Evolutionary conservation across 768 basidiomycete species (phyloP), one percentile per base, ranked within the genome.

Genomic region (Kockovaella imperatae): DNA sequence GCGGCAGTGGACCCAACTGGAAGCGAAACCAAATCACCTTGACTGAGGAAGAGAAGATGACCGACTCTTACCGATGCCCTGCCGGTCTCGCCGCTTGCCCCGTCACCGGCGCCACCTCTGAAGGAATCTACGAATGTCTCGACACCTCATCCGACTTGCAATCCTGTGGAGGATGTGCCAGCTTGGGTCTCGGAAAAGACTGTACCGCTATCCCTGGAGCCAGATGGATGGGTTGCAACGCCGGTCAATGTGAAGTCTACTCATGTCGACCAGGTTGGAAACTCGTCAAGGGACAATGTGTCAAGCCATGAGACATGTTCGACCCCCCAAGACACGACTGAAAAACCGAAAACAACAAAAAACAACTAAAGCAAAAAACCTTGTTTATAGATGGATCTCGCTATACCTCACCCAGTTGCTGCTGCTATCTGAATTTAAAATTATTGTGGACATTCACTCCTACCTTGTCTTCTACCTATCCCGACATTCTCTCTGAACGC

Each of bases 131-230:
- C 53, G 67, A 74, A 54, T 72, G 75, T 62, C 59, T 87, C 43
- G 83, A 87, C 70, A 77, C 77, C 25, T 56, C 69, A 15, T 72
- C 72, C 35, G 83, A 86, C 50, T 76, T 87, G 38, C 75, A 79
- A 50, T 80, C 81, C 13, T 87, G 86, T 69, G 86, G 85, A 53
- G 86, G 86, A 24, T 87, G 86, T 64, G 69, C 78, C 2, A 75
- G 78, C 15, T 69, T 77, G n/a, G 80, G 79, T 17, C 62, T 72
- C 35, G 86, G 86, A 21, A 73, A 79, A 66, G 83, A 88, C 68
- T 88, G 85, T 69, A 80, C 80, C 15, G 71, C 76, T 36, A 85
- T 87, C 56, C 52, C 71, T 36, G 79, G 80, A 39, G 80, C 77
- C 17, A 79, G 79, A 77, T 80, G 80, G 62, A 83, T 86, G 59